Base-by-base conservation (phyloP, 306 rosid genomes). In the Dalbergia oliveri region DNA sequence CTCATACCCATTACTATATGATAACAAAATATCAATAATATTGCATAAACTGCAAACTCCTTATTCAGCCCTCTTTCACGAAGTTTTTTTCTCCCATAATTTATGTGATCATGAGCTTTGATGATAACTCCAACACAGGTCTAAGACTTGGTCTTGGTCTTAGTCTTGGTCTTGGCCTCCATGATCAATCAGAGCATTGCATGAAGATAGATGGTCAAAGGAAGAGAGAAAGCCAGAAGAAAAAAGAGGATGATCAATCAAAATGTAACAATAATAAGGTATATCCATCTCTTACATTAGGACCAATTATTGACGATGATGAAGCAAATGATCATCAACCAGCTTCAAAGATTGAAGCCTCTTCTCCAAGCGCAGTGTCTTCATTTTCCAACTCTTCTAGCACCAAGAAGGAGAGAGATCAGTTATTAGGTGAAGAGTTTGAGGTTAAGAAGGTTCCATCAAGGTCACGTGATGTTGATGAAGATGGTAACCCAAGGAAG, bases 71-170 rank as follows among this genome's bases (percentile, higher is more conserved):
- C 51, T 70, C 66, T 69, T 70, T 49, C 50, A 34, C 56, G 3
- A 23, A 39, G 13, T 21, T 66, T 69, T 6, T 12, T 3, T 9
- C 4, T 58, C 53, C 15, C 66, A 49, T 4, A 63, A 73, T 51
- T 69, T 45, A 75, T 61, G 45, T n/a, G 60, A 54, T 19, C 37
- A 93, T 93, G 98, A 87, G 83, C 78, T 82, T 84, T 23, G 84
- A 76, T 72, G 86, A 86, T 50, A 84, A 39, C 58, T 81, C 71
- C 57, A 81, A 77, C 67, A 58, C 86, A 18, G 87, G 90, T 47
- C 93, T 94, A 71, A 84, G 72, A 14, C 91, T 93, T 23, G 89
- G 87, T 4, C 98, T 92, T 66, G 88, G 90, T 1, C 98, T 92
- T 66, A 87, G 90, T 1, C 88, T 87, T 61, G 85, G 57, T 1